Evolutionary conservation across 345 rosid species (phyloP).

Genomic region (Eucalyptus cloeziana): DNA sequence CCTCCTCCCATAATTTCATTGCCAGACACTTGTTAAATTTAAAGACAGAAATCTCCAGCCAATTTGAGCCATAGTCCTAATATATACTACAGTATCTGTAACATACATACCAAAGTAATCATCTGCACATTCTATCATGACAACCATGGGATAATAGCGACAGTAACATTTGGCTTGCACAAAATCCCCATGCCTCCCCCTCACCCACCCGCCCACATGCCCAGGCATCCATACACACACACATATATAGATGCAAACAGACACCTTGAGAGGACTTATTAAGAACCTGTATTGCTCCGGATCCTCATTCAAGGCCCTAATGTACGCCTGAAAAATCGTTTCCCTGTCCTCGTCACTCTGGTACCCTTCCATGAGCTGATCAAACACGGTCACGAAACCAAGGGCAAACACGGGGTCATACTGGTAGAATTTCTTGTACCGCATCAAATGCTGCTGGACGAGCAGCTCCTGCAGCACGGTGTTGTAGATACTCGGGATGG

Average conservation of each 20-base stretch:
- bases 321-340: conserved; percentile 73
- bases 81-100: neutral
- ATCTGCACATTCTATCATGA: neutral
- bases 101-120: neutral
- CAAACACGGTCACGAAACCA: conserved; percentile 90
- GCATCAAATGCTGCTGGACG: conserved; percentile 94
- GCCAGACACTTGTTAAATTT: neutral
- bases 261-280: neutral
- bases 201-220: neutral
- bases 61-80: neutral
- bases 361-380: conserved; percentile 98
- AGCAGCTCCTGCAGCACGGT: conserved; percentile 79
- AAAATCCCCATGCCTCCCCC: neutral
- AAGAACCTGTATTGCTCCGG: conserved; percentile 82
- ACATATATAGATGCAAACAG: neutral
- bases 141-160: neutral
- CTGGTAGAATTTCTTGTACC: conserved; percentile 68
- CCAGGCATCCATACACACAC: neutral
- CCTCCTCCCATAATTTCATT: neutral
- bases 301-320: conserved; percentile 74
- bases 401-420: conserved; percentile 93
- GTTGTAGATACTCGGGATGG: conserved; percentile 91
- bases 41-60: neutral
- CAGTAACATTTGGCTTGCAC: neutral
- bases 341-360: conserved; percentile 89